Conservation (phyloP, 1,284 basidiomycete species). For the Sporisorium scitamineum region DNA sequence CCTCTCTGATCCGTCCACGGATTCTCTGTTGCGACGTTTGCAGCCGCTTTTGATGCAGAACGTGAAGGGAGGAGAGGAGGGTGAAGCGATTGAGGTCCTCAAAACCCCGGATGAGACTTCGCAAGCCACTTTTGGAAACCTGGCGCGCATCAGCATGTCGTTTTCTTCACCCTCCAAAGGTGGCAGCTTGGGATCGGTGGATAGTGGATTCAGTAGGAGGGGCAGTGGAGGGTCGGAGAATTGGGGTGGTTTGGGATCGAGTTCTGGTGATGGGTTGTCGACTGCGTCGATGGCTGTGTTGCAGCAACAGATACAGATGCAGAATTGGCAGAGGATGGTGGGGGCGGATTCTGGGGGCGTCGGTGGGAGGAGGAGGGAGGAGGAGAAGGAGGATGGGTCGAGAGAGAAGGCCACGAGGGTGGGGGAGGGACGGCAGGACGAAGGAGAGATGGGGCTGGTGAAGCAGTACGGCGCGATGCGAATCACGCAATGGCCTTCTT, state of each 20-base stretch:
- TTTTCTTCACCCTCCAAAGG: neutral
- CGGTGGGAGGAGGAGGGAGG: neutral
- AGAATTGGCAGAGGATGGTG: constrained; percentile 8
- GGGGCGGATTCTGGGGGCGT: constrained; percentile 4
- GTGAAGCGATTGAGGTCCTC: constrained; percentile 10
- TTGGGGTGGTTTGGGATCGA: neutral
- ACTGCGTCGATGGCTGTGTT: constrained; percentile 23
- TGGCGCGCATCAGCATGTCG: neutral
- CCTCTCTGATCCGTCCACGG: neutral
- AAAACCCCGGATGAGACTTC: constrained; percentile 9
- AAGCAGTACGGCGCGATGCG: constrained; percentile 26
- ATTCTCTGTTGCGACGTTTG: neutral
- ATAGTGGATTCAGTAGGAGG: neutral
- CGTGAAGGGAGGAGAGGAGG: neutral
- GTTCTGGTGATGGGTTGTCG: neutral
- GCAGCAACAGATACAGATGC: constrained; percentile 29
- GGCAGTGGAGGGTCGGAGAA: neutral
- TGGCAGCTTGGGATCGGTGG: neutral
- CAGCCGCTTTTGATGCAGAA: neutral
- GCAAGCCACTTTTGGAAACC: neutral
- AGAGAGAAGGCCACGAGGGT: too few species aligned
- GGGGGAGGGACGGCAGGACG: too few species aligned
- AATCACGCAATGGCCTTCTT: constrained; percentile 5
- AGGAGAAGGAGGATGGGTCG: neutral
- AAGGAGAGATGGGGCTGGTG: constrained; percentile 1